Conservation (phyloP, 2,329 filamentous ascomycete species). For the Aureobasidium melanogenum region DNA sequence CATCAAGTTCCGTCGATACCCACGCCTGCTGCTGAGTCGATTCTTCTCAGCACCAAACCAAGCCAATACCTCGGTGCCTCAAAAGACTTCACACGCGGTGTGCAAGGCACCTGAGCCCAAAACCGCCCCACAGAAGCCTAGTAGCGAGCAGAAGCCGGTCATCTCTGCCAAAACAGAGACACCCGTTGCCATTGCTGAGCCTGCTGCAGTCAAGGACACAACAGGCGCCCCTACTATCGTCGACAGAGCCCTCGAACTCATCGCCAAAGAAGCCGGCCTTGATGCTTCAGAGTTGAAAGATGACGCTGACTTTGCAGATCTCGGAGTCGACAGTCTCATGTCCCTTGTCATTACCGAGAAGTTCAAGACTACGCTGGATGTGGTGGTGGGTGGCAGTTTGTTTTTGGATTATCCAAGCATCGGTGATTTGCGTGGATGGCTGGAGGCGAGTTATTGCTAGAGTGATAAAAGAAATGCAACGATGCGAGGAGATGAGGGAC, state of each 20-base stretch:
- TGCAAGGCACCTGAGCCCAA: no score
- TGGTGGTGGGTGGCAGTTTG: conserved; percentile 21
- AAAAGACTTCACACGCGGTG: background rate
- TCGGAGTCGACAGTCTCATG: conserved; percentile 32
- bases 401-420: background rate
- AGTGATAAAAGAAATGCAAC: no score
- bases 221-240: background rate
- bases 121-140: background rate
- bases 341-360: conserved; percentile 28
- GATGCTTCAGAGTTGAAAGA: conserved; percentile 21
- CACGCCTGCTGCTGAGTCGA: conserved; percentile 29
- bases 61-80: background rate
- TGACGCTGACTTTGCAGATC: conserved; percentile 21
- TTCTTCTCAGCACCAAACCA: conserved; percentile 20
- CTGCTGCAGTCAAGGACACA: background rate
- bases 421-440: background rate
- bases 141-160: background rate
- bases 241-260: background rate
- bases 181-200: background rate
- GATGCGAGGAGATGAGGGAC: no score
- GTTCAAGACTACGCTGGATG: conserved; percentile 24
- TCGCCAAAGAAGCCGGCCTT: background rate
- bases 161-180: background rate
- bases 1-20: conserved; percentile 29
- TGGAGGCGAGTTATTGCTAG: background rate